These are phyloP conservation scores for Fusarium albidum DNA, from an alignment of 2,329 filamentous ascomycete species.

Conservation along the genomic window DNA sequence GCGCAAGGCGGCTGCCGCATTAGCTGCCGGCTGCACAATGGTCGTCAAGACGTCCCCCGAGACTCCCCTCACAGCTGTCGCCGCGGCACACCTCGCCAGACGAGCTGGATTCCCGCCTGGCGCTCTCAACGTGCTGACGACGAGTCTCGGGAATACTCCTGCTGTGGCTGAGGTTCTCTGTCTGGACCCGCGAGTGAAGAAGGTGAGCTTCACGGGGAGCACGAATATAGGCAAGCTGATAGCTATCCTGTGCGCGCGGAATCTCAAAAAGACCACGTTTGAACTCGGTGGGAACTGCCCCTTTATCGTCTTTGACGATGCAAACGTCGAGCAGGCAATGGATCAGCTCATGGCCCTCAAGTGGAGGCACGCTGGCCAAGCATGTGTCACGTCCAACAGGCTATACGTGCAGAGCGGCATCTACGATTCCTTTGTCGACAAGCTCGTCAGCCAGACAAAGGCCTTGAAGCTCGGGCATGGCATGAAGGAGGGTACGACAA, in stretches of 20 bases:
- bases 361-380: constrained; percentile 75
- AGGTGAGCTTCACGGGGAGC: constrained; percentile 81
- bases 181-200: constrained; percentile 57
- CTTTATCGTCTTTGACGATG: constrained; percentile 73
- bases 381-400: constrained; percentile 69
- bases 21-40: constrained; percentile 81
- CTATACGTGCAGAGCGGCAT: constrained; percentile 66
- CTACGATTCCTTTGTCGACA: constrained; percentile 51
- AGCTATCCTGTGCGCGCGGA: constrained; percentile 65
- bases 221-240: constrained; percentile 74
- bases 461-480: constrained; percentile 11
- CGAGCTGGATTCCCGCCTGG: constrained; percentile 80
- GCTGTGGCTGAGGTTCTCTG: constrained; percentile 56
- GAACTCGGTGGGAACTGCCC: constrained; percentile 77
- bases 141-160: constrained; percentile 54
- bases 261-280: constrained; percentile 72
- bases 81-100: constrained; percentile 71
- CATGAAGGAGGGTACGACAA: constrained; percentile 2
- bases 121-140: constrained; percentile 64
- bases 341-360: constrained; percentile 68
- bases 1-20: constrained; percentile 58
- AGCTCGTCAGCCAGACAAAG: background rate
- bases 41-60: constrained; percentile 77
- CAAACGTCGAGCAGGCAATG: constrained; percentile 71
- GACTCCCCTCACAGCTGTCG: constrained; percentile 76